Base-by-base conservation (phyloP, 352 stramenopile genomes). In the Globisporangium uncinulatum region DNA sequence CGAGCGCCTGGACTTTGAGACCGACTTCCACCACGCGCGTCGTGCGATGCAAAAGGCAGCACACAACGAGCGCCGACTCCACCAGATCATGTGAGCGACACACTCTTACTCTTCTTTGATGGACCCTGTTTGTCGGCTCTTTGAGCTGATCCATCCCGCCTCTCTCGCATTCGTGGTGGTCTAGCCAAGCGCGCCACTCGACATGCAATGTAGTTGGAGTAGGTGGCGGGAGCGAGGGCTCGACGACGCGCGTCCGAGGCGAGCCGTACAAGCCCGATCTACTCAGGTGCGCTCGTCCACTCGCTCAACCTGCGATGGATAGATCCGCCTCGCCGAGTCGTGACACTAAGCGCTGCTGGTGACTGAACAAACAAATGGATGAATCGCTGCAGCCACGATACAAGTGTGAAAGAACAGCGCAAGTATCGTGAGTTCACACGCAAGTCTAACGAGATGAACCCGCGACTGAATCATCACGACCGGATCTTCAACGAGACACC, bases 401-500 rank as follows among this genome's bases (percentile, higher is more conserved):
- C 61, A 57, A 53, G 56, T 10, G 21, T 62, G 43, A 73, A 61
- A 11, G 56, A 63, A 1, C 60, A 50, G n/a, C 65, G 67, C 39
- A 60, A 50, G 14, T 65, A 70, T 31, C 79, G 72, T 5, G 73
- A 86, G 43, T 92, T 76, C 56, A 65, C 85, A 44, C 74, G 69
- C 51, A 89, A 92, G 51, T 70, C 70, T 9, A 59, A 67, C 21
- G 56, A 55, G 15, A 66, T 70, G 9, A 87, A 87, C 50, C 68
- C 73, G 24, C 69, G 57, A 1, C 53, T 83, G 29, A 64, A 74
- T 24, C 70, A 77, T 7, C 74, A 88, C 57, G 69, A 83, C 36
- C 79, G 76, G 4, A 65, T 92, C 44, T 92, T 92, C 57, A 90
- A 87, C 57, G 70, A 83, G 52, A 87, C 71, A 37, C 70, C 79